Evolutionary conservation across 2,329 filamentous ascomycete genomes (phyloP), one percentile per base, ranked within the genome.

Genomic region (Neopestalotiopsis rosae): DNA sequence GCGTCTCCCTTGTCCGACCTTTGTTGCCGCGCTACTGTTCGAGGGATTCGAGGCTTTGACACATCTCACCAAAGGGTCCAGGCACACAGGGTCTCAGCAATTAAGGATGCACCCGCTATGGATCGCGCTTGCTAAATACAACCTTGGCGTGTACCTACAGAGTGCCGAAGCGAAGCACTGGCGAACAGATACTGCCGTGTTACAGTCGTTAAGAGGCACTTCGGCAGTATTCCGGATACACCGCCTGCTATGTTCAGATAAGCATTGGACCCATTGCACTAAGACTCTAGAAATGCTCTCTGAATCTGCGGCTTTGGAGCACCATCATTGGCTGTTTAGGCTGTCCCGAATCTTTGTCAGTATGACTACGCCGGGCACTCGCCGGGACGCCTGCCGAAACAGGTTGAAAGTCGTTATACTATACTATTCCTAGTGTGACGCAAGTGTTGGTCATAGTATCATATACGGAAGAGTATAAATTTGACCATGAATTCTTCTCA

Each of bases 21-120:
- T 52, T 52, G 45, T 20, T 66, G 64, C 42, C 45, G 56, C 64
- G 61, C 61, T 34, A 64, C 61, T 45, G 62, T 52, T 65, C 40
- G 38, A 56, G 40, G 40, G 40, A 49, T 65, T 63, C 34, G 61
- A 49, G 40, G 40, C 62, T 49, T 56, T 52, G 40, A 65, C 59
- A 20, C 34, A 20, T 38, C 10, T 32, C 57, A 28, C 24, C 45
- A 17, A 52, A 52, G 7, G 14, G 17, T 13, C 45, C 45, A 52
- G 45, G 45, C 45, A 52, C 45, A 20, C n/a, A 20, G 14, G n/a
- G 45, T 52, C 17, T 52, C 45, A 52, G 45, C 45, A 52, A 17
- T n/a, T n/a, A 20, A 20, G n/a, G 45, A 20, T 52, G n/a, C 45
- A 10, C 34, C 34, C 45, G 45, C 45, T 52, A 52, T 52, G 45